phyloP scores from a whole-genome alignment of 176 grass and related monocot genomes.

The Aechmea fasciata region DNA sequence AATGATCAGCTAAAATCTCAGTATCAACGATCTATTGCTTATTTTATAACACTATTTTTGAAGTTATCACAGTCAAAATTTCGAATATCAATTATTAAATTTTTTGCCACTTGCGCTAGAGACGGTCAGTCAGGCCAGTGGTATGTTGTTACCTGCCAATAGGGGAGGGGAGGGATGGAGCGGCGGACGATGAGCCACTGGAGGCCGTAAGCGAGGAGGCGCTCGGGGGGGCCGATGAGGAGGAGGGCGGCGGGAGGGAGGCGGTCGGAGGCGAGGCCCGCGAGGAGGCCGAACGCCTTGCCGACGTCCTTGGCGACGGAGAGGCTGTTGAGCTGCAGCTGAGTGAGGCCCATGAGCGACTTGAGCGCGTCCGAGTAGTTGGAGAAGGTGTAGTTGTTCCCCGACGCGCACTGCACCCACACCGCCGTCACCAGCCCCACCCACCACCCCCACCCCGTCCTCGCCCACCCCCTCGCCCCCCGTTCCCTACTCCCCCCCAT shows the following conservation, averaged over 20 bases:
- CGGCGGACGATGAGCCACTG: conserved; percentile 79
- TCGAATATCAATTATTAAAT: too few relatives aligned
- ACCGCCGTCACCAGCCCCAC: conserved; percentile 79
- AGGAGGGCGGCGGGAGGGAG: conserved; percentile 71
- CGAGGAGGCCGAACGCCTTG: conserved; percentile 92
- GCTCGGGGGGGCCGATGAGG: conserved; percentile 75
- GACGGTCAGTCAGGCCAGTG: too few relatives aligned
- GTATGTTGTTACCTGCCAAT: conserved; percentile 60
- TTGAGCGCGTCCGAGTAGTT: conserved; percentile 89
- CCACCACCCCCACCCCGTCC: conserved; percentile 51
- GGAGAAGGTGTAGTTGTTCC: conserved; percentile 99
- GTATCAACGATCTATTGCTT: too few relatives aligned
- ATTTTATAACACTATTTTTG: too few relatives aligned
- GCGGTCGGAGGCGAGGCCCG: conserved; percentile 79
- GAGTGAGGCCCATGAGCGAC: conserved; percentile 75
- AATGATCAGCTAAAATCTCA: too few relatives aligned
- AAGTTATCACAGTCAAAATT: too few relatives aligned
- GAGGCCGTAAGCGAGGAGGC: conserved; percentile 67
- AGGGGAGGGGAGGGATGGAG: conserved; percentile 53
- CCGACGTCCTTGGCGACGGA: conserved; percentile 98
- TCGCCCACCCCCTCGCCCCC: conserved; percentile 27
- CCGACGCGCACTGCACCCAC: conserved; percentile 99
- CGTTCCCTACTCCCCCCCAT: too few relatives aligned
- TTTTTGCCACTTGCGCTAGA: not conserved
- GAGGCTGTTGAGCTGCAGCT: conserved; percentile 86